Conservation (phyloP, 257 asterid genomes). For the Salvia miltiorrhiza region DNA sequence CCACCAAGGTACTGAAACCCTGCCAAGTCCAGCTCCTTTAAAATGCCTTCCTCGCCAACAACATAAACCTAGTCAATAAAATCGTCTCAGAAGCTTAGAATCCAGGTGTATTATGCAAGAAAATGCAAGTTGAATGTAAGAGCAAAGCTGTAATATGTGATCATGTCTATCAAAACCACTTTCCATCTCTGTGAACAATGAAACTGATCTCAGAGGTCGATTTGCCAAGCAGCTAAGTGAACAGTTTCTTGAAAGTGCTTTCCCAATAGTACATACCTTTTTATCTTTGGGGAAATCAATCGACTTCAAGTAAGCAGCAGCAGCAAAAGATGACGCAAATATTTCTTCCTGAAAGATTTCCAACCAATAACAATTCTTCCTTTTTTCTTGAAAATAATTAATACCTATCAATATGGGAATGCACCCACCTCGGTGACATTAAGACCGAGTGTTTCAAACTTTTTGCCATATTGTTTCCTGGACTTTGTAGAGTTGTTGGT, state of each 20-base stretch:
- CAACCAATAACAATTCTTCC: conserved; percentile 16
- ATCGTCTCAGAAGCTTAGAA: conserved; percentile 5
- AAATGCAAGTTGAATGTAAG: background rate
- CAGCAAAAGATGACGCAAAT: conserved; percentile 97
- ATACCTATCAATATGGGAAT: conserved; percentile 4
- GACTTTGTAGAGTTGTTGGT: conserved; percentile 99
- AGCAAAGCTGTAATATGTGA: background rate
- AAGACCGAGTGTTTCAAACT: conserved; percentile 94
- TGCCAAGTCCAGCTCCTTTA: conserved; percentile 89
- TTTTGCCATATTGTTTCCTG: conserved; percentile 90
- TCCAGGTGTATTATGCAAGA: background rate
- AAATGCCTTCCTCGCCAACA: conserved; percentile 95
- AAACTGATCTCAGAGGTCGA: background rate
- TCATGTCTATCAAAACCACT: background rate
- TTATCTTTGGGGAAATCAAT: conserved; percentile 94
- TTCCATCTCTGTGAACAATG: conserved; percentile 4
- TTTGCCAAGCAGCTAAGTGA: background rate
- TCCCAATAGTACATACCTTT: conserved; percentile 51
- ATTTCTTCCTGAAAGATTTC: conserved; percentile 79
- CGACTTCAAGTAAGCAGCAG: conserved; percentile 96
- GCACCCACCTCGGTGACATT: conserved; percentile 69
- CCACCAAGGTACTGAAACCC: conserved; percentile 91
- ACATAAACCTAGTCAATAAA: conserved; percentile 71
- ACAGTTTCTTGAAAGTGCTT: conserved; percentile 12
- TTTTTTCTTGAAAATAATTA: background rate